Conservation (phyloP, 106 monocot species). For the Allium cepa region DNA sequence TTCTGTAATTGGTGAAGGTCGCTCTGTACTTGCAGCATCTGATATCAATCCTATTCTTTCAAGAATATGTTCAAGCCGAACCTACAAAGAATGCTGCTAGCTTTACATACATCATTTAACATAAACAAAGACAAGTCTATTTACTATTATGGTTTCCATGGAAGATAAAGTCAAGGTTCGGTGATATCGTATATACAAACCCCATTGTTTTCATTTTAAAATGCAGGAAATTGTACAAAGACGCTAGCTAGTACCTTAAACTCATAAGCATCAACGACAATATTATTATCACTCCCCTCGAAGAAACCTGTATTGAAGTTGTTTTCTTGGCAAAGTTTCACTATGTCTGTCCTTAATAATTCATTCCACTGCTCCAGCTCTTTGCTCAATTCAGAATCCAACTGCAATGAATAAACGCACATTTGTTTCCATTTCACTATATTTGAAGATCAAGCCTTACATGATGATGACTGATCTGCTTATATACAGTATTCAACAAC, state of each 20-base stretch:
- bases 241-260: slow-evolving; percentile 51
- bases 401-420: slow-evolving; percentile 12
- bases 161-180: no score
- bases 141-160: no score
- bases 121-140: no score
- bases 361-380: slow-evolving; percentile 95
- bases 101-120: no score
- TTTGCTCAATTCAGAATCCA: slow-evolving; percentile 65
- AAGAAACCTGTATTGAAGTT: slow-evolving; percentile 83
- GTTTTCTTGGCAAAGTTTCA: slow-evolving; percentile 75
- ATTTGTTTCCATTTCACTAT: no score
- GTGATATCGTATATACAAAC: no score
- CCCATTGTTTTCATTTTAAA: no score
- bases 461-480: no score
- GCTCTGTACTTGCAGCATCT: slow-evolving; percentile 84
- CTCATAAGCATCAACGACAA: slow-evolving; percentile 79
- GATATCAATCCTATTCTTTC: slow-evolving; percentile 81
- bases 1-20: slow-evolving; percentile 53
- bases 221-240: background rate
- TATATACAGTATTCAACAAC: no score
- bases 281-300: slow-evolving; percentile 58
- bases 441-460: no score
- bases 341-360: slow-evolving; percentile 53
- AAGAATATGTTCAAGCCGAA: slow-evolving; percentile 82
- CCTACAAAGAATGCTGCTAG: slow-evolving; percentile 25